Evolutionary conservation across 2,329 filamentous ascomycete genomes (phyloP).

Genomic region (Parastagonospora nodorum): DNA sequence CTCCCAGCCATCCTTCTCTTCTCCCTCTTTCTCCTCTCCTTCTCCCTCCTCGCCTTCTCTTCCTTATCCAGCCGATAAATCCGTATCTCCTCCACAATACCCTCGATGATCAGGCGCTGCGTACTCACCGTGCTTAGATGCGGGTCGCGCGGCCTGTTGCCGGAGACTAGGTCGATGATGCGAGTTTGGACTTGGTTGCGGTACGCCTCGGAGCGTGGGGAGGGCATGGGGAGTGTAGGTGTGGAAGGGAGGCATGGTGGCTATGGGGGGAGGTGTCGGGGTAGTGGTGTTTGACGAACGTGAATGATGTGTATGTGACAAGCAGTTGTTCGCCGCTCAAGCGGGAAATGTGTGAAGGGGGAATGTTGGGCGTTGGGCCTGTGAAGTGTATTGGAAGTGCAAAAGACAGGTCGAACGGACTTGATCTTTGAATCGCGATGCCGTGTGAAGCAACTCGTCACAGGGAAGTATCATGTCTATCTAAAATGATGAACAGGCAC

Average conservation of each 20-base stretch:
- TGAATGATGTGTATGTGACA: neutral
- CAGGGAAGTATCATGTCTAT: too few species aligned
- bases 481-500: neutral
- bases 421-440: too few species aligned
- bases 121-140: slow-evolving; percentile 11
- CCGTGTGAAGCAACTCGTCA: too few species aligned
- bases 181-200: slow-evolving; percentile 18
- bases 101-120: slow-evolving; percentile 21
- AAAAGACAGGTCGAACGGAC: too few species aligned
- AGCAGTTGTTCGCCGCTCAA: too few species aligned
- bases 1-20: neutral
- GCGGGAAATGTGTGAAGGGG: too few species aligned
- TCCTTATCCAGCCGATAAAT: slow-evolving; percentile 23
- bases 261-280: slow-evolving; percentile 3
- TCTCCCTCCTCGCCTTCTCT: slow-evolving; percentile 4
- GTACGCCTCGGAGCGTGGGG: slow-evolving; percentile 10
- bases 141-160: slow-evolving; percentile 9
- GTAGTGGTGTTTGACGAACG: neutral
- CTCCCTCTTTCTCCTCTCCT: neutral
- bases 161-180: slow-evolving; percentile 17
- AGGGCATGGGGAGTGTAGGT: slow-evolving; percentile 6
- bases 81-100: slow-evolving; percentile 22
- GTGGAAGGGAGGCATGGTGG: neutral
- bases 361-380: too few species aligned
- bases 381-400: too few species aligned